Evolutionary conservation across 116 monocot genomes (phyloP).

Genomic region (Phalaenopsis hybrid): DNA sequence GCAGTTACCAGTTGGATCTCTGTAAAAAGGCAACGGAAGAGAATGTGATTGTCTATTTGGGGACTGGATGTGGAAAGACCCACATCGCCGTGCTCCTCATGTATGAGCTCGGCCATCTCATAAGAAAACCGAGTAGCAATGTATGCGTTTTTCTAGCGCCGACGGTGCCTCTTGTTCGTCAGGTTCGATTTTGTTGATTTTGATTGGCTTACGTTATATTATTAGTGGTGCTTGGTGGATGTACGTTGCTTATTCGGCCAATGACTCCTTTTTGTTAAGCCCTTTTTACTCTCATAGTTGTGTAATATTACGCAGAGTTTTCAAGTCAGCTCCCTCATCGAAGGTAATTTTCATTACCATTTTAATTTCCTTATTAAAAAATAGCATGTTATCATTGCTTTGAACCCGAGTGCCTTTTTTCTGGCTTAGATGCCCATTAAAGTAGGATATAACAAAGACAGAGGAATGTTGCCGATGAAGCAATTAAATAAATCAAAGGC

Average conservation of each 20-base stretch:
- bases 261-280: not conserved
- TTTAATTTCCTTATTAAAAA: too few species aligned
- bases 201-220: not conserved
- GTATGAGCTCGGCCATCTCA: constrained; percentile 64
- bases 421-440: too few species aligned
- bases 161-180: constrained; percentile 67
- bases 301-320: too few species aligned
- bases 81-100: constrained; percentile 90
- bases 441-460: too few species aligned
- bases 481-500: too few species aligned
- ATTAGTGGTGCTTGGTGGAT: not conserved
- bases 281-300: not conserved
- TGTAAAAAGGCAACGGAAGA: constrained; percentile 71
- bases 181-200: constrained; percentile 37
- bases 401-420: too few species aligned
- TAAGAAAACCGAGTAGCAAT: constrained; percentile 59
- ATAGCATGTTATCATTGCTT: too few species aligned
- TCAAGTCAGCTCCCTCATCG: too few species aligned
- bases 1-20: constrained; percentile 87
- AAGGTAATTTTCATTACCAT: too few species aligned
- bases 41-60: constrained; percentile 84
- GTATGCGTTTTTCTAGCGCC: constrained; percentile 91
- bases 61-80: constrained; percentile 93
- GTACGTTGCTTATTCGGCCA: not conserved
- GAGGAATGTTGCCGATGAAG: too few species aligned